A percentile compares a stretch with the other conserved stretches of the same genome.
Conservation (phyloP, 2,329 filamentous ascomycete species). For the Pseudogymnoascus sp. region DNA sequence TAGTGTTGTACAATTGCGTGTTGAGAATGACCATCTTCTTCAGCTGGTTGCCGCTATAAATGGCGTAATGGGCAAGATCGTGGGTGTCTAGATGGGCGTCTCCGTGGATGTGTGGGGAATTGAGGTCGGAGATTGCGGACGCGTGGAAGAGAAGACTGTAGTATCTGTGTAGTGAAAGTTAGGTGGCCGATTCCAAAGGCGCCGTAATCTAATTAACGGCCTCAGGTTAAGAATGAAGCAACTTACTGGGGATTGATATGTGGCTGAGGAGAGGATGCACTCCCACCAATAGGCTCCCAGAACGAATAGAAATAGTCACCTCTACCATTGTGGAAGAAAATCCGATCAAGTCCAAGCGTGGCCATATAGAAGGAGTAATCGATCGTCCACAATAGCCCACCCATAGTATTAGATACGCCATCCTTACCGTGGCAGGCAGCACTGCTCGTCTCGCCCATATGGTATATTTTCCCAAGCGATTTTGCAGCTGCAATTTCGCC, state of each 20-base stretch:
- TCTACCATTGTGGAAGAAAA: slow-evolving; percentile 20
- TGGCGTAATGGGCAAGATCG: not conserved
- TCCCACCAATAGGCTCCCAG: slow-evolving; percentile 19
- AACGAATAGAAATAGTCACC: slow-evolving; percentile 9
- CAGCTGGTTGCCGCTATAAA: not conserved
- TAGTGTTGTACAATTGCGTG: not conserved
- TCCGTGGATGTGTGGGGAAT: not conserved
- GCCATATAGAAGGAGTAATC: slow-evolving; percentile 23
- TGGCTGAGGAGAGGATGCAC: not conserved
- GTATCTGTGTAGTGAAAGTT: not conserved
- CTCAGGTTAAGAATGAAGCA: not conserved
- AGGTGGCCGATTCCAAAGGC: not conserved
- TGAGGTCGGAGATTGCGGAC: not conserved
- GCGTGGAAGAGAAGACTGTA: not conserved
- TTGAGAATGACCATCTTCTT: not conserved
- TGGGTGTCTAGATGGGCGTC: not conserved
- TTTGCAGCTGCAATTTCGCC: not conserved
- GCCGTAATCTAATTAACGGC: no score
- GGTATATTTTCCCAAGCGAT: slow-evolving; percentile 12
- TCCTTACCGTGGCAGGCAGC: slow-evolving; percentile 22
- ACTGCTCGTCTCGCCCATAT: slow-evolving; percentile 29
- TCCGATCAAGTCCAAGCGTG: slow-evolving; percentile 20
- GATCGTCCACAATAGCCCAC: slow-evolving; percentile 23
- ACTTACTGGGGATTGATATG: not conserved
- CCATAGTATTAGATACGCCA: slow-evolving; percentile 24